Base-by-base conservation (phyloP, 2,329 filamentous ascomycete species). In the Chaetomiaceae sp. region DNA sequence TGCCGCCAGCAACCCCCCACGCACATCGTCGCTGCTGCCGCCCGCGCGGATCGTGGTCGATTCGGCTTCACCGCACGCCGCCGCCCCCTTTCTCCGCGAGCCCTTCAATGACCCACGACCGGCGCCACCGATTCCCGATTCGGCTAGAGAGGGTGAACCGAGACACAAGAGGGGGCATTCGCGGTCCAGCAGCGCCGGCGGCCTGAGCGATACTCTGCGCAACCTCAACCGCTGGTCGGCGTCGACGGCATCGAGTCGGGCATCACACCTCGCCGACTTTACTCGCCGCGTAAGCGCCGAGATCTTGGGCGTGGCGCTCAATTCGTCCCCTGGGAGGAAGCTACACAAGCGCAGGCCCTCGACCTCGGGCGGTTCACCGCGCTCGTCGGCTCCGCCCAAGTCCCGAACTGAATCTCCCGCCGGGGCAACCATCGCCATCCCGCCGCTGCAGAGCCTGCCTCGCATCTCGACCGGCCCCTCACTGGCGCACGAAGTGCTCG, bases 211-310 rank as follows among this genome's bases (percentile, higher is more conserved):
- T 53, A 68, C 70, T 40, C 70, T 75, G 37, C 75, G 73, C 64
- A 75, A 74, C 58, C 69, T 77, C 56, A 76, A 80, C 63, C 74
- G 77, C 63, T 79, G 77, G 77, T 80, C 78, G 38, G 68, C 71
- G 19, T 81, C 79, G 14, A 79, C 78, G 47, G 65, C 69, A 8
- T 80, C 78, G 38, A 80, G 74, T 55, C 73, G 69, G 58, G 67
- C 71, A 34, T 77, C 75, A 43, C 66, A 67, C 52, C 64, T 67
- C 19, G 66, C 65, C 40, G 65, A 66, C 54, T 70, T 71, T 59
- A 69, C 70, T 36, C 71, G 71, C 46, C 74, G 72, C 53, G 68
- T 75, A 63, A 78, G 75, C 62, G 63, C 73, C 50, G 75, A 77
- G 61, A 71, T 72, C 29, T 62, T 70, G 23, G 68, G 65, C 25